Conservation (phyloP, 768 basidiomycete genomes). For the Suillus subluteus region DNA sequence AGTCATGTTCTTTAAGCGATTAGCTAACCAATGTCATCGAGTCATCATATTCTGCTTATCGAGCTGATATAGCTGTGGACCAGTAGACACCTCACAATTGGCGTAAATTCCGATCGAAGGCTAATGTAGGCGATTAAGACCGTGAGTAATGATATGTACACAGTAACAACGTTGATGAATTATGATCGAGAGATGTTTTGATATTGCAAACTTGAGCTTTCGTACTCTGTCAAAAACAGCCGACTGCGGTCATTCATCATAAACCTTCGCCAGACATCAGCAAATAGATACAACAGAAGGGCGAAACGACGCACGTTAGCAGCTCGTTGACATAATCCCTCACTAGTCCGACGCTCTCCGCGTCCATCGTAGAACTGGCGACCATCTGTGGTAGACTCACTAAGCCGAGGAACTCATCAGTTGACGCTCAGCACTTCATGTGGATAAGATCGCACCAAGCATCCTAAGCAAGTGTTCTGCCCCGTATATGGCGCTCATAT, state of each 20-base stretch:
- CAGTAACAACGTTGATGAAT: constrained; percentile 21
- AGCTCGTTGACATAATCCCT: constrained; percentile 91
- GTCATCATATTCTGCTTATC: background rate
- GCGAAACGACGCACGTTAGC: constrained; percentile 57
- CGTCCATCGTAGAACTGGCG: constrained; percentile 85
- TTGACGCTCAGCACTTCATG: background rate
- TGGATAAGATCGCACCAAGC: constrained; percentile 65
- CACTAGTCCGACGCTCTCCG: constrained; percentile 80
- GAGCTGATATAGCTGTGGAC: background rate
- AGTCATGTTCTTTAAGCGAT: background rate
- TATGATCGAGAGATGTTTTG: constrained; percentile 82
- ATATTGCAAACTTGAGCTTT: constrained; percentile 74
- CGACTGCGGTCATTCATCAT: constrained; percentile 76
- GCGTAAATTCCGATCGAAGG: background rate
- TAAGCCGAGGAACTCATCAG: constrained; percentile 35
- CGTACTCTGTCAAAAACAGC: constrained; percentile 80
- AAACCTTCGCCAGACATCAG: constrained; percentile 51
- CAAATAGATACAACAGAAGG: background rate
- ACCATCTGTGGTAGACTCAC: constrained; percentile 94
- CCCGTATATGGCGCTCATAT: constrained; percentile 91
- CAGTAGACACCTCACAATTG: background rate
- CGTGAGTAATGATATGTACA: constrained; percentile 5
- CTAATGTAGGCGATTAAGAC: background rate
- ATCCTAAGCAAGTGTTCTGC: constrained; percentile 92
- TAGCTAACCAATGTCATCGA: background rate